These are phyloP conservation scores for Hypomyces perniciosus DNA, from an alignment of 2,329 filamentous ascomycete genomes.

Conservation along the genomic window DNA sequence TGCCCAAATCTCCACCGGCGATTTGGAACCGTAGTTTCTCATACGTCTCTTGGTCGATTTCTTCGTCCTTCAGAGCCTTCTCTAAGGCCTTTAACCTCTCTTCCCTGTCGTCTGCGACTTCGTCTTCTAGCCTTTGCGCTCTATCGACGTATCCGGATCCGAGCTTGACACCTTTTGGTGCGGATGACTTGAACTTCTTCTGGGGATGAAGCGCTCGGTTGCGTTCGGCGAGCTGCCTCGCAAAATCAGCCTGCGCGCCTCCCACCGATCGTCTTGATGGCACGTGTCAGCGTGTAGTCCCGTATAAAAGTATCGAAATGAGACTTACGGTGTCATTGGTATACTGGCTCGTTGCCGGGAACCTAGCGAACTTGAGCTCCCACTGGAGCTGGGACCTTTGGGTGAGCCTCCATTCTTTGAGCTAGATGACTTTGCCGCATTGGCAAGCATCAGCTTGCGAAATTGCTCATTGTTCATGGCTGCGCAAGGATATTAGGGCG, in stretches of 20 bases:
- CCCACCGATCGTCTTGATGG: conserved; percentile 55
- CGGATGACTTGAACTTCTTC: conserved; percentile 72
- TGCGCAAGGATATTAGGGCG: not conserved
- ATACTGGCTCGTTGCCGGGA: conserved; percentile 75
- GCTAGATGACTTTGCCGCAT: conserved; percentile 35
- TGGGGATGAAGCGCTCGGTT: conserved; percentile 48
- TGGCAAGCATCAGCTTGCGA: conserved; percentile 63
- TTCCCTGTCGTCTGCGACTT: conserved; percentile 49
- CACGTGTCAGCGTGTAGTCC: conserved; percentile 18
- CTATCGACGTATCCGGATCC: conserved; percentile 81
- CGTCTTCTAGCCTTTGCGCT: conserved; percentile 55
- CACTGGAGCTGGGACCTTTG: conserved; percentile 23
- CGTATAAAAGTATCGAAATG: not conserved
- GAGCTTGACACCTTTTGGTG: conserved; percentile 76
- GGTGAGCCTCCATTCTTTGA: conserved; percentile 42
- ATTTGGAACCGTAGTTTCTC: conserved; percentile 70
- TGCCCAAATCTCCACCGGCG: conserved; percentile 71
- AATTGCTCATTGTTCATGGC: conserved; percentile 95
- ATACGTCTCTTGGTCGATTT: conserved; percentile 77
- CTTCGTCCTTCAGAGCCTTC: conserved; percentile 71
- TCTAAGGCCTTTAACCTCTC: conserved; percentile 72
- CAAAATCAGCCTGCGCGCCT: conserved; percentile 60
- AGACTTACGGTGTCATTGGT: conserved; percentile 83
- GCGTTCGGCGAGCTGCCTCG: conserved; percentile 74
- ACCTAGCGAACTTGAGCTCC: conserved; percentile 52